These are phyloP conservation scores for Filobasidium wieringae DNA, from an alignment of 768 basidiomycete genomes.

Conservation along the genomic window DNA sequence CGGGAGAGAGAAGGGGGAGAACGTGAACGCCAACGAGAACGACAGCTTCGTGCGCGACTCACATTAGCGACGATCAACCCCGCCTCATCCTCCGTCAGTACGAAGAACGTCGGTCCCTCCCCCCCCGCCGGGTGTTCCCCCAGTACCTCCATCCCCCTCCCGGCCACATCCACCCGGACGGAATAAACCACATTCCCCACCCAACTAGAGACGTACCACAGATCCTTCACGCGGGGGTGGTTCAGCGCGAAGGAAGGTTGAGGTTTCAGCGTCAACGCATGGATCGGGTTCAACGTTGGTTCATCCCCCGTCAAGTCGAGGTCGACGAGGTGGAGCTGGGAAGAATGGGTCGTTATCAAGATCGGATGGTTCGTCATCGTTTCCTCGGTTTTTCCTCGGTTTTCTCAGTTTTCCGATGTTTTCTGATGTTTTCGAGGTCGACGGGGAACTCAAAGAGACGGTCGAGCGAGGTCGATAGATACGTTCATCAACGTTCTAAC, in stretches of 20 bases:
- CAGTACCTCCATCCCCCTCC: not conserved
- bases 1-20: not conserved
- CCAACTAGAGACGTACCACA: slow-evolving; percentile 3
- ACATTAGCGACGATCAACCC: slow-evolving; percentile 3
- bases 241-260: not conserved
- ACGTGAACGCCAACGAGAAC: not conserved
- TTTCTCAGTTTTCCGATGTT: too few species aligned
- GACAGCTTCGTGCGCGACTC: not conserved
- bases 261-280: not conserved
- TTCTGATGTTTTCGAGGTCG: too few species aligned
- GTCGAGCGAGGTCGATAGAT: too few species aligned
- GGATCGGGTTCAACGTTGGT: too few species aligned
- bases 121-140: not conserved
- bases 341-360: not conserved
- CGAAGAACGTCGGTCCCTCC: slow-evolving; percentile 3
- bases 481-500: too few species aligned
- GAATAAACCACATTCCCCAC: slow-evolving; percentile 4
- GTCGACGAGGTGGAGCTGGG: slow-evolving; percentile 5
- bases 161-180: not conserved
- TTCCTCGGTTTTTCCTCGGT: too few species aligned
- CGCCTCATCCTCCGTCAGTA: not conserved
- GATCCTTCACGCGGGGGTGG: not conserved
- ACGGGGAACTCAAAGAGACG: too few species aligned
- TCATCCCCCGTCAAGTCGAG: not conserved
- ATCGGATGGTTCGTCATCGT: too few species aligned